phyloP scores from a whole-genome alignment of 495 filamentous ascomycete genomes.

The Hypomontagnella submonticulosa region DNA sequence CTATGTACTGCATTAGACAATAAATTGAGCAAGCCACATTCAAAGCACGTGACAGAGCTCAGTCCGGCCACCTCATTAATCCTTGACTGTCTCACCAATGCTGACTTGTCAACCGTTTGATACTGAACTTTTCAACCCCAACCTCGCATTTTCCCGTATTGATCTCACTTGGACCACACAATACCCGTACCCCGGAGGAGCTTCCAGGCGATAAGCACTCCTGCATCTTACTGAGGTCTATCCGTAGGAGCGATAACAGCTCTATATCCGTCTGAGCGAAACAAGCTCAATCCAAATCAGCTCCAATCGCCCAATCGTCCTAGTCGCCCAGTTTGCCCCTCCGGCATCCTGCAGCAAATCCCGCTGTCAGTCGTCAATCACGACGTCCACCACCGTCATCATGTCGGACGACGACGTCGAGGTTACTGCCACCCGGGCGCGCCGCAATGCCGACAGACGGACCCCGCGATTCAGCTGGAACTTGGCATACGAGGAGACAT shows the following conservation, averaged over 20 bases:
- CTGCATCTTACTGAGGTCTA: slow-evolving; percentile 1
- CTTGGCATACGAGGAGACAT: slow-evolving; percentile 59
- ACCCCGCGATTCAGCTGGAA: slow-evolving; percentile 65
- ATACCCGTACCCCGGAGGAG: slow-evolving; percentile 8
- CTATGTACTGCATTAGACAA: too few relatives aligned
- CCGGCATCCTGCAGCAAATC: slow-evolving; percentile 15
- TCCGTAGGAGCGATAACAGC: slow-evolving; percentile 19
- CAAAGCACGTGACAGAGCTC: too few relatives aligned
- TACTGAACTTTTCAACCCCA: slow-evolving; percentile 5
- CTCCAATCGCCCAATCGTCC: too few relatives aligned
- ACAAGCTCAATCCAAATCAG: not conserved
- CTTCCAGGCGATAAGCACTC: slow-evolving; percentile 19
- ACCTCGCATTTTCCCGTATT: slow-evolving; percentile 15
- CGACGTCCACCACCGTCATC: slow-evolving; percentile 14
- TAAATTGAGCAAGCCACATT: too few relatives aligned
- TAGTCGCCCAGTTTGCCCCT: not conserved
- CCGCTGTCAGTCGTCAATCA: slow-evolving; percentile 1
- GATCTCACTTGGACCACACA: not conserved
- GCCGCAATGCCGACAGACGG: slow-evolving; percentile 53
- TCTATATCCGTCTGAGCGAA: slow-evolving; percentile 9
- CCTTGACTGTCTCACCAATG: too few relatives aligned
- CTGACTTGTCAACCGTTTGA: slow-evolving; percentile 11
- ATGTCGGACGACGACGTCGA: slow-evolving; percentile 43
- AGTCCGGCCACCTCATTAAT: too few relatives aligned
- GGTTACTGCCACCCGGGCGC: slow-evolving; percentile 40